Conservation (phyloP, 768 basidiomycete genomes). For the Butyriboletus loyo region DNA sequence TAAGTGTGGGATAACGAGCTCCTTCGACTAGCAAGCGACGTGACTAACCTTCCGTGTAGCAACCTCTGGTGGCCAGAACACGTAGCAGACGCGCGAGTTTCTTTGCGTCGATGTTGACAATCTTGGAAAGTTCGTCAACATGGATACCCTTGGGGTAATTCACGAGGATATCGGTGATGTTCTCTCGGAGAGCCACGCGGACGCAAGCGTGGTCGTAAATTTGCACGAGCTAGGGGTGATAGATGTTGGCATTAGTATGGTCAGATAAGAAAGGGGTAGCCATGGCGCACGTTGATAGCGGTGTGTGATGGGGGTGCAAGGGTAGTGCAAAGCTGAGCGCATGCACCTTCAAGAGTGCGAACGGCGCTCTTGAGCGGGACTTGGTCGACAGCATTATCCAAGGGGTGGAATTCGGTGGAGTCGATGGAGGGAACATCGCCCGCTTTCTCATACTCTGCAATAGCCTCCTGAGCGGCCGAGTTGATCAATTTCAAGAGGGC, state of each 20-base stretch:
- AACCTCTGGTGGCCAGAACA: slow-evolving; percentile 28
- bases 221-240: slow-evolving; percentile 22
- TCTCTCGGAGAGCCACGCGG: slow-evolving; percentile 26
- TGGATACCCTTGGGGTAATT: slow-evolving; percentile 31
- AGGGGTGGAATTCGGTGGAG: slow-evolving; percentile 31
- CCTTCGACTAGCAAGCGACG: neutral
- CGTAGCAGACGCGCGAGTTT: slow-evolving; percentile 33
- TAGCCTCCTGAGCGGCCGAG: slow-evolving; percentile 30
- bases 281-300: slow-evolving; percentile 29
- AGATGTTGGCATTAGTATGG: neutral
- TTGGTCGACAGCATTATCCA: slow-evolving; percentile 30
- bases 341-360: slow-evolving; percentile 35
- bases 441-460: slow-evolving; percentile 32
- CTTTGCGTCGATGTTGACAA: slow-evolving; percentile 16
- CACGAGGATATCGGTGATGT: slow-evolving; percentile 28
- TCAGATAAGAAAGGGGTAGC: neutral
- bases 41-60: slow-evolving; percentile 32
- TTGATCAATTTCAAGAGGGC: slow-evolving; percentile 32
- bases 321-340: slow-evolving; percentile 33
- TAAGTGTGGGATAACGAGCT: neutral
- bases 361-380: slow-evolving; percentile 24
- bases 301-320: slow-evolving; percentile 35
- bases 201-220: slow-evolving; percentile 29
- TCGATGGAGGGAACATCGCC: slow-evolving; percentile 34
- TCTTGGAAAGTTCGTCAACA: slow-evolving; percentile 26